Percentiles rank a stretch among this genome's conserved stretches.
These are phyloP conservation scores for Yarrowia divulgata DNA, from an alignment of 805 yeast genomes.

Conservation along the genomic window DNA sequence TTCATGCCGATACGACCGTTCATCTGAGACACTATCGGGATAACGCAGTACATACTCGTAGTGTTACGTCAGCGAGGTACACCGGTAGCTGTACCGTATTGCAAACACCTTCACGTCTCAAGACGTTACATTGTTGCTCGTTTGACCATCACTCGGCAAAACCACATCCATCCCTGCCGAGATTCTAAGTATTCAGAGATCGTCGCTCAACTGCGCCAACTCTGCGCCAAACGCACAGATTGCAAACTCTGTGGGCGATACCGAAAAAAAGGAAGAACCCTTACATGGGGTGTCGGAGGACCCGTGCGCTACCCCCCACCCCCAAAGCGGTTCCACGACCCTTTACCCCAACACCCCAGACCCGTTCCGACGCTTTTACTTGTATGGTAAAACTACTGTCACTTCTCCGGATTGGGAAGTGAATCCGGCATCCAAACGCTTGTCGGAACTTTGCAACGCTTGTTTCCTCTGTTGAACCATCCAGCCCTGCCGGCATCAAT, in stretches of 20 bases:
- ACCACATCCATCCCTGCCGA: background rate
- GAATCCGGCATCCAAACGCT: background rate
- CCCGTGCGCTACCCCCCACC: too few species aligned
- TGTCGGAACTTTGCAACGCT: background rate
- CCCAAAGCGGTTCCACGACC: background rate
- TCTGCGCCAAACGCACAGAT: background rate
- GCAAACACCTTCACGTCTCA: too few species aligned
- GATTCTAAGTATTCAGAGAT: background rate
- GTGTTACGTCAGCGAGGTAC: too few species aligned
- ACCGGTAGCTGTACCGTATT: too few species aligned
- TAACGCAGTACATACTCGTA: too few species aligned
- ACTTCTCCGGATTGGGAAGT: constrained; percentile 16
- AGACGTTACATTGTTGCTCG: background rate
- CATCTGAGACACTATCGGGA: too few species aligned
- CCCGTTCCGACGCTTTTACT: background rate
- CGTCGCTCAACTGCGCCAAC: background rate
- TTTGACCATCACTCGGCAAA: background rate
- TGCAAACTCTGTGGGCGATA: background rate
- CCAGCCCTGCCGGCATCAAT: background rate
- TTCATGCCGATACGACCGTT: too few species aligned
- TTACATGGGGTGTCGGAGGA: background rate
- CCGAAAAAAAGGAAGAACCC: background rate
- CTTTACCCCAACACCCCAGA: background rate
- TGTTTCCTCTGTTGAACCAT: background rate
- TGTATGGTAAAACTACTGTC: background rate